Percentiles rank a stretch among this genome's conserved stretches.
Conservation (phyloP, 2,329 filamentous ascomycete genomes). For the Ophiosphaerella narmari region DNA sequence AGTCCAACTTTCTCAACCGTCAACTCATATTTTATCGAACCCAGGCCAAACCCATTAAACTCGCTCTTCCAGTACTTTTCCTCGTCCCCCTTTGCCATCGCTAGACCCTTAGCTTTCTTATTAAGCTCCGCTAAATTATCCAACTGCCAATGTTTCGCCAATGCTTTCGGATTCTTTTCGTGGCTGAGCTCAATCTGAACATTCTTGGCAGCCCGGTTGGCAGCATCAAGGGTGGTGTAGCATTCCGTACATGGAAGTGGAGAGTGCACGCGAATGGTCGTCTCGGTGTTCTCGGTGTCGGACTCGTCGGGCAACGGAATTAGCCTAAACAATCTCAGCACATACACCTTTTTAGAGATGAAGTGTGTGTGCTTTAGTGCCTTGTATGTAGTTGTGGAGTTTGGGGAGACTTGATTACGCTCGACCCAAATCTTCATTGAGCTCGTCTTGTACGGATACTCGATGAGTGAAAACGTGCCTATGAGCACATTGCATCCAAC, state of each 20-base stretch:
- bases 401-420: slow-evolving; percentile 14
- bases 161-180: slow-evolving; percentile 8
- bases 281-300: neutral
- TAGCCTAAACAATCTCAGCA: slow-evolving; percentile 26
- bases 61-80: slow-evolving; percentile 26
- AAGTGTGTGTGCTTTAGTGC: slow-evolving; percentile 8
- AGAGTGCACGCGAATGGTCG: slow-evolving; percentile 10
- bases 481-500: slow-evolving; percentile 11
- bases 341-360: slow-evolving; percentile 25
- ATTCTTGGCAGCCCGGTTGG: slow-evolving; percentile 31
- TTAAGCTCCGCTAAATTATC: slow-evolving; percentile 16
- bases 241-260: slow-evolving; percentile 18
- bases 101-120: slow-evolving; percentile 14
- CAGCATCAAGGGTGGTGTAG: slow-evolving; percentile 27
- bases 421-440: slow-evolving; percentile 25
- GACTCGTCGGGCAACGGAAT: slow-evolving; percentile 2
- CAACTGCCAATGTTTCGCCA: slow-evolving; percentile 20
- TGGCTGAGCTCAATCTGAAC: slow-evolving; percentile 34
- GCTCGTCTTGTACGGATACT: slow-evolving; percentile 11
- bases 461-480: slow-evolving; percentile 10
- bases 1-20: slow-evolving; percentile 23
- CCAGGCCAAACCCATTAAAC: slow-evolving; percentile 26
- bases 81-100: slow-evolving; percentile 1
- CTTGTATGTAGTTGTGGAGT: slow-evolving; percentile 10
- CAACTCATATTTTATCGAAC: slow-evolving; percentile 27